phyloP scores from a whole-genome alignment of 148 eudicot species.

The Fagopyrum tataricum region DNA sequence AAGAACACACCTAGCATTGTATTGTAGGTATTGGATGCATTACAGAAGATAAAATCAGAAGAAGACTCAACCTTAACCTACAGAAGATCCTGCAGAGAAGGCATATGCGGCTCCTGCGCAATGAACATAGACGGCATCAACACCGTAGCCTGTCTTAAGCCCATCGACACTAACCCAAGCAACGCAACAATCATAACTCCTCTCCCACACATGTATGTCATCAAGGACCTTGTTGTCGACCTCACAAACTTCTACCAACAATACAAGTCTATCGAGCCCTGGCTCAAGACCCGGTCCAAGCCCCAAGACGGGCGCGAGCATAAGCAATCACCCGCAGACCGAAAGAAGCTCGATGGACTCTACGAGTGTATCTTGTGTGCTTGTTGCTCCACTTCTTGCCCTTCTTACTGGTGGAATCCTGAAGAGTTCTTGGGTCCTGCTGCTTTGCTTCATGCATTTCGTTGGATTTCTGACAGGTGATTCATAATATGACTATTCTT shows the following conservation, averaged over 20 bases:
- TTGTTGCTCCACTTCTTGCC: slow-evolving; percentile 73
- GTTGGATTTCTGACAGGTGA: slow-evolving; percentile 58
- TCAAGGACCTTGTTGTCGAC: slow-evolving; percentile 82
- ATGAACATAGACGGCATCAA: slow-evolving; percentile 82
- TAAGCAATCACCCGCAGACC: slow-evolving; percentile 43
- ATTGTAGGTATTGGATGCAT: slow-evolving; percentile 36
- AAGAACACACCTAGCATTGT: too few relatives aligned
- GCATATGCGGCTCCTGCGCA: slow-evolving; percentile 81
- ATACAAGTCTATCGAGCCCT: slow-evolving; percentile 85
- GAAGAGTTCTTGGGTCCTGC: slow-evolving; percentile 79
- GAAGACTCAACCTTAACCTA: slow-evolving; percentile 63
- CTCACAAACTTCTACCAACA: slow-evolving; percentile 78
- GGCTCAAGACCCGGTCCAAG: slow-evolving; percentile 60
- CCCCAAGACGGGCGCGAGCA: slow-evolving; percentile 52
- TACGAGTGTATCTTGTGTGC: slow-evolving; percentile 86
- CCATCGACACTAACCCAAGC: slow-evolving; percentile 51
- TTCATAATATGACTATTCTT: too few relatives aligned
- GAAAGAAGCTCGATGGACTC: slow-evolving; percentile 67
- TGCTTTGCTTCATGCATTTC: slow-evolving; percentile 55
- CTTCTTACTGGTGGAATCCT: slow-evolving; percentile 86
- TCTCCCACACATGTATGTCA: slow-evolving; percentile 75
- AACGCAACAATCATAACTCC: slow-evolving; percentile 62
- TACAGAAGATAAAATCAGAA: slow-evolving; percentile 69
- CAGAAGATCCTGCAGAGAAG: slow-evolving; percentile 80
- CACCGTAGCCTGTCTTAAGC: slow-evolving; percentile 77